Conservation (phyloP, 2,329 filamentous ascomycete species). For the Colletotrichum theobromicola region DNA sequence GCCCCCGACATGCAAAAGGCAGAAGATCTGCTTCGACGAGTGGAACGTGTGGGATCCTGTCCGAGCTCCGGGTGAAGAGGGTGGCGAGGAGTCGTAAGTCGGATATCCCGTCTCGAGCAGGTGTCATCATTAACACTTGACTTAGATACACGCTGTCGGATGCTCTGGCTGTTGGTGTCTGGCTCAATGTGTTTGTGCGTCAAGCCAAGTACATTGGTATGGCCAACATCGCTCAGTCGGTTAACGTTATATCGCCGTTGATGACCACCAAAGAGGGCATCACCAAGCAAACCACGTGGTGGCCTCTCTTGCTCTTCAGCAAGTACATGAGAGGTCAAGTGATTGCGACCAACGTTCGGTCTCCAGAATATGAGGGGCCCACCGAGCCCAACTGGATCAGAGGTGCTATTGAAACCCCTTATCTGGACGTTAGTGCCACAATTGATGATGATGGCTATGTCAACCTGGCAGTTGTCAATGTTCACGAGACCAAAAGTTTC, state of each 20-base stretch:
- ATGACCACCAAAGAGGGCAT: slow-evolving; percentile 72
- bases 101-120: neutral
- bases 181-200: slow-evolving; percentile 78
- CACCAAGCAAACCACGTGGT: slow-evolving; percentile 77
- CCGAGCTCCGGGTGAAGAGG: slow-evolving; percentile 72
- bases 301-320: slow-evolving; percentile 71
- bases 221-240: slow-evolving; percentile 79
- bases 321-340: slow-evolving; percentile 73
- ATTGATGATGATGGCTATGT: slow-evolving; percentile 63
- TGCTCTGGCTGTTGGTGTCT: slow-evolving; percentile 75
- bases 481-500: slow-evolving; percentile 65
- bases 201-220: slow-evolving; percentile 75
- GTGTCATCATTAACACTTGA: neutral
- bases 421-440: slow-evolving; percentile 70
- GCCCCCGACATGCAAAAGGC: slow-evolving; percentile 61
- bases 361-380: slow-evolving; percentile 68
- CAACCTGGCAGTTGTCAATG: slow-evolving; percentile 76
- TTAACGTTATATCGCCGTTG: slow-evolving; percentile 79
- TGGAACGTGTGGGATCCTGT: slow-evolving; percentile 85
- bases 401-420: slow-evolving; percentile 71
- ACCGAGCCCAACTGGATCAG: slow-evolving; percentile 71
- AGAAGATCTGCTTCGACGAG: slow-evolving; percentile 82
- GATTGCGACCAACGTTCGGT: slow-evolving; percentile 68
- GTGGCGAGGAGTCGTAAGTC: slow-evolving; percentile 67
- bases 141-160: slow-evolving; percentile 72